A percentile compares a stretch with the other conserved stretches of the same genome.
phyloP scores from a whole-genome alignment of 768 basidiomycete genomes.

The Agaricus blazei region DNA sequence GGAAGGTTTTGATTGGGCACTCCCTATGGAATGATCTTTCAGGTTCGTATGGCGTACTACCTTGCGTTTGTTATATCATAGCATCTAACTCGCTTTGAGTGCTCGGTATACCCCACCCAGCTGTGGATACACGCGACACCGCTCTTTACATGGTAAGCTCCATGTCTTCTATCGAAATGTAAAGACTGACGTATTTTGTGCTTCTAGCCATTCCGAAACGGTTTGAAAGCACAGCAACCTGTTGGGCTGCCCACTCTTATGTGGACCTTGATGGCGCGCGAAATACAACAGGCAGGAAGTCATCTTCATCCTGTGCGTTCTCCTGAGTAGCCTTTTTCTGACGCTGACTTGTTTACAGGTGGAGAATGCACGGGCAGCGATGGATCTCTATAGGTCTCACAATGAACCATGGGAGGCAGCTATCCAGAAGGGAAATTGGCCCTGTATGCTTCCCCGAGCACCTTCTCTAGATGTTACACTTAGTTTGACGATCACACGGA shows the following conservation, averaged over 20 bases:
- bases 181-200: neutral
- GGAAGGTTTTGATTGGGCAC: conserved; percentile 72
- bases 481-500: conserved; percentile 21
- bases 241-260: conserved; percentile 75
- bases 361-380: conserved; percentile 66
- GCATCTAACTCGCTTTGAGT: conserved; percentile 36
- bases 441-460: conserved; percentile 71
- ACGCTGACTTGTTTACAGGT: conserved; percentile 35
- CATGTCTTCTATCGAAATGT: conserved; percentile 8
- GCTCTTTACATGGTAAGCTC: conserved; percentile 57
- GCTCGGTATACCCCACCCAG: conserved; percentile 75
- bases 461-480: conserved; percentile 76
- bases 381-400: conserved; percentile 54
- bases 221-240: conserved; percentile 61
- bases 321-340: neutral
- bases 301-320: conserved; percentile 60
- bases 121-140: conserved; percentile 74
- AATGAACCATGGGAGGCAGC: conserved; percentile 62
- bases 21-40: conserved; percentile 78
- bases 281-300: conserved; percentile 61
- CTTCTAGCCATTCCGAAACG: conserved; percentile 64
- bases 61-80: conserved; percentile 5
- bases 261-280: conserved; percentile 79
- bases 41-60: conserved; percentile 35
- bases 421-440: conserved; percentile 63